Evolutionary conservation across 768 basidiomycete genomes (phyloP).

Genomic region (Tulasnella sp.): DNA sequence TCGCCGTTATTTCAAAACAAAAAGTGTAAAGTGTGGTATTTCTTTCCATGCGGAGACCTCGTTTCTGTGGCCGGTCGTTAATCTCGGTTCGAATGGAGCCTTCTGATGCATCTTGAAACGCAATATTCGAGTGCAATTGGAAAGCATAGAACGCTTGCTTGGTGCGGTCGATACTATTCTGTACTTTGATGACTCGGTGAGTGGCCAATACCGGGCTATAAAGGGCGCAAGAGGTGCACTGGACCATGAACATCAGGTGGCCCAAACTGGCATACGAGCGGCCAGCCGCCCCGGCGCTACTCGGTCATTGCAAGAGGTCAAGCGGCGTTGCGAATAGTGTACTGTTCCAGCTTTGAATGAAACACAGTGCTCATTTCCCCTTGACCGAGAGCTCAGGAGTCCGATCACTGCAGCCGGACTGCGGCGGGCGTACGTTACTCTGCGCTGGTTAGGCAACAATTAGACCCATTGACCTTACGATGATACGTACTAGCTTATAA

Average conservation of each 20-base stretch:
- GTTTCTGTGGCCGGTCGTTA: background rate
- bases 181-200: too few species aligned
- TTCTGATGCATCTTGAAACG: background rate
- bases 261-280: background rate
- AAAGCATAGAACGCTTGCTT: too few species aligned
- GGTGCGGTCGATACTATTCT: too few species aligned
- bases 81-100: background rate
- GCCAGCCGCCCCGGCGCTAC: background rate
- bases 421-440: background rate
- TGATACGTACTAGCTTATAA: background rate
- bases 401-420: background rate
- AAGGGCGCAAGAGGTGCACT: too few species aligned
- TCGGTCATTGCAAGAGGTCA: background rate
- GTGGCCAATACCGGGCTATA: too few species aligned
- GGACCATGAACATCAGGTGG: background rate
- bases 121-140: background rate
- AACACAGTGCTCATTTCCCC: background rate
- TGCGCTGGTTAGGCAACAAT: background rate
- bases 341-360: background rate
- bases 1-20: too few species aligned
- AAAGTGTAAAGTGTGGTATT: too few species aligned
- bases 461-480: background rate
- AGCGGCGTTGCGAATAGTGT: background rate
- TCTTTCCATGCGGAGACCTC: background rate
- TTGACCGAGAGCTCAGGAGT: too few species aligned